Evolutionary conservation across 2,329 filamentous ascomycete species (phyloP).

Genomic region (Spiromastix sp.): DNA sequence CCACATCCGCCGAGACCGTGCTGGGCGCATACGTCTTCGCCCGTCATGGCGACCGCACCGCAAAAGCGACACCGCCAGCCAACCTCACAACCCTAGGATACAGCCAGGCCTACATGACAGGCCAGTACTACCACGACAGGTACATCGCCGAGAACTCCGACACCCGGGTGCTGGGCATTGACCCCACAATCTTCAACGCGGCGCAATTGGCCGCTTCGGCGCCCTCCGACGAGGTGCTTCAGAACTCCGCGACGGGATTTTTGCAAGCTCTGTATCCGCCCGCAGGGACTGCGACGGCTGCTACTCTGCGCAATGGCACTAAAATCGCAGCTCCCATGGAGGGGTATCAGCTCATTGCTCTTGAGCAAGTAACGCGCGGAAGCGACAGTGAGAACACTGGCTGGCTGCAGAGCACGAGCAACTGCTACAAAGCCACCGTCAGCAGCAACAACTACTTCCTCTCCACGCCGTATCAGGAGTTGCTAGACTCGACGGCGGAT

Average conservation of each 20-base stretch:
- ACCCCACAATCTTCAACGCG: slow-evolving; percentile 53
- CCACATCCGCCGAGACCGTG: slow-evolving; percentile 51
- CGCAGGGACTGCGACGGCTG: slow-evolving; percentile 35
- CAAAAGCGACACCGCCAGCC: slow-evolving; percentile 62
- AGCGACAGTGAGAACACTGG: slow-evolving; percentile 48
- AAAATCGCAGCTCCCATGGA: slow-evolving; percentile 64
- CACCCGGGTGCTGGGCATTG: slow-evolving; percentile 56
- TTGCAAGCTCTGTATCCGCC: slow-evolving; percentile 82
- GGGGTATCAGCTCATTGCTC: slow-evolving; percentile 76
- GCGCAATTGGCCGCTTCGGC: slow-evolving; percentile 63
- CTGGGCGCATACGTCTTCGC: slow-evolving; percentile 80
- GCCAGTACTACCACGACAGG: slow-evolving; percentile 62
- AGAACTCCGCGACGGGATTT: slow-evolving; percentile 70
- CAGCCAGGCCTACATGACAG: slow-evolving; percentile 60
- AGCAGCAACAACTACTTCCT: slow-evolving; percentile 48
- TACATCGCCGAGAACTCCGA: slow-evolving; percentile 57
- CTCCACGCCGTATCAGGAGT: slow-evolving; percentile 38
- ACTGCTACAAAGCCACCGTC: slow-evolving; percentile 27
- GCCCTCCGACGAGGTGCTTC: slow-evolving; percentile 65
- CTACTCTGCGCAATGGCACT: slow-evolving; percentile 42
- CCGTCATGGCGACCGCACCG: slow-evolving; percentile 78
- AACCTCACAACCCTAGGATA: slow-evolving; percentile 72
- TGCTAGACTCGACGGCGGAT: slow-evolving; percentile 38
- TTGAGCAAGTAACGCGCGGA: slow-evolving; percentile 51
- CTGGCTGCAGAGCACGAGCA: slow-evolving; percentile 50